phyloP scores from a whole-genome alignment of 208 protist species.

The Kentomonas sorsogonicus region DNA sequence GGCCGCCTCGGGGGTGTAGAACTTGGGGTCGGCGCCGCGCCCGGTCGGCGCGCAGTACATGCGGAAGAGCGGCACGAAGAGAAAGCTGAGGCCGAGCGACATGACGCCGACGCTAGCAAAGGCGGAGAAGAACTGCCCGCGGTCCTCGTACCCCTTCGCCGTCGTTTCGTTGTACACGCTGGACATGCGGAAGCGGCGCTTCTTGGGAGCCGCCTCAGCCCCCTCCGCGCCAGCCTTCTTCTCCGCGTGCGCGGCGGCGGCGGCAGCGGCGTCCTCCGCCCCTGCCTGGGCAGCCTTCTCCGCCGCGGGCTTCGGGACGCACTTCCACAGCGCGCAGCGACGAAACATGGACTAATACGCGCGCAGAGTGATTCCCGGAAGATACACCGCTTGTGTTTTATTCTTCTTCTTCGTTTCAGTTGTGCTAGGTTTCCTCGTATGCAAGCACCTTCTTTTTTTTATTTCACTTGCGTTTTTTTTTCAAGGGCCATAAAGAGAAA shows the following conservation, averaged over 20 bases:
- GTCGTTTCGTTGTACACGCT: conserved; percentile 50
- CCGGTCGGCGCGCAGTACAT: conserved; percentile 85
- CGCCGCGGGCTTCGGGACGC: background rate
- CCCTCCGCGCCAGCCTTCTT: background rate
- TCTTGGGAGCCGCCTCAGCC: conserved; percentile 8
- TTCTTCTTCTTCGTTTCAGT: too few relatives aligned
- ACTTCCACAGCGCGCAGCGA: background rate
- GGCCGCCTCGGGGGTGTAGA: conserved; percentile 71
- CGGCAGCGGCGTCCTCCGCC: background rate
- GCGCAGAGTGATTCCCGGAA: background rate
- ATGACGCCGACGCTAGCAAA: conserved; percentile 74
- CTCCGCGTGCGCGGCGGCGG: background rate
- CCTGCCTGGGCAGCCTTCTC: background rate
- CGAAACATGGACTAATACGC: background rate
- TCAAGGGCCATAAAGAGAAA: too few relatives aligned
- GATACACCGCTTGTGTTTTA: too few relatives aligned
- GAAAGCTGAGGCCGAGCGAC: conserved; percentile 78
- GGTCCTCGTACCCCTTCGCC: conserved; percentile 62
- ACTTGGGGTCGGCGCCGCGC: conserved; percentile 76
- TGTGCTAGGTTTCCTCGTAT: too few relatives aligned
- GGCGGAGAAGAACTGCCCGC: conserved; percentile 81
- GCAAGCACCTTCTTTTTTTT: too few relatives aligned
- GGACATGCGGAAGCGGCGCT: conserved; percentile 53
- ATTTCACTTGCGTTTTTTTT: too few relatives aligned
- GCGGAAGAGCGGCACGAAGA: conserved; percentile 86